These are phyloP conservation scores for Suillus variegatus DNA, from an alignment of 768 basidiomycete species.

Conservation along the genomic window DNA sequence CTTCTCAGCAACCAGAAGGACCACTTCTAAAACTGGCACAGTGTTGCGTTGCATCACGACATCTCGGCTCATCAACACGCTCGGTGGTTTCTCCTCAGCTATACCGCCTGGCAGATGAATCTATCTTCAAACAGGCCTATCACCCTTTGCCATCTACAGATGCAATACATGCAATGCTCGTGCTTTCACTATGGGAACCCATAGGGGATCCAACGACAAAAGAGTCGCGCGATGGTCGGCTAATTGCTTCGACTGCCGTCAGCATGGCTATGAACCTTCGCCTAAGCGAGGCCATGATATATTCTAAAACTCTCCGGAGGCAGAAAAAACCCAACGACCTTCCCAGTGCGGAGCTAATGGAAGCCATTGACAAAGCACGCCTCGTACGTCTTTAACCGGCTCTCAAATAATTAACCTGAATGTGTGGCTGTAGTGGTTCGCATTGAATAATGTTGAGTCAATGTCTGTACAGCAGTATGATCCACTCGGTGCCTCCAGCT, in stretches of 20 bases:
- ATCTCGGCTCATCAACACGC: conserved; percentile 38
- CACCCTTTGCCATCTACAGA: conserved; percentile 43
- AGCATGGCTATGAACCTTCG: conserved; percentile 49
- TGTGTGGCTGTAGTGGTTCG: conserved; percentile 36
- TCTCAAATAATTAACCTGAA: conserved; percentile 17
- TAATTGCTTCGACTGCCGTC: conserved; percentile 43
- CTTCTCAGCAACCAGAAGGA: conserved; percentile 28
- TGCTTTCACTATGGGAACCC: conserved; percentile 48
- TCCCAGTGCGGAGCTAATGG: conserved; percentile 31
- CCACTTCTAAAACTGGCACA: conserved; percentile 45
- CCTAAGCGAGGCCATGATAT: conserved; percentile 37
- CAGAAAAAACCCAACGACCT: conserved; percentile 29
- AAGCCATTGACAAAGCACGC: conserved; percentile 38
- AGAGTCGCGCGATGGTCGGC: conserved; percentile 39
- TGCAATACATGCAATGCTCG: conserved; percentile 40
- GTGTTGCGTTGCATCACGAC: conserved; percentile 47
- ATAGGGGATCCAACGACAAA: conserved; percentile 33
- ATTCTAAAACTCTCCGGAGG: conserved; percentile 30
- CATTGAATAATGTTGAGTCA: conserved; percentile 39
- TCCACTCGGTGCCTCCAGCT: conserved; percentile 2
- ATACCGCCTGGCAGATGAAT: conserved; percentile 42
- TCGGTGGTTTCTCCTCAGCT: conserved; percentile 40
- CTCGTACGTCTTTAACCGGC: conserved; percentile 31
- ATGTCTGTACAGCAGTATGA: conserved; percentile 29
- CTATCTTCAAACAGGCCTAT: conserved; percentile 41